These are phyloP conservation scores for Adansonia madagascariensis DNA, from an alignment of 441 rosid species.

Conservation along the genomic window DNA sequence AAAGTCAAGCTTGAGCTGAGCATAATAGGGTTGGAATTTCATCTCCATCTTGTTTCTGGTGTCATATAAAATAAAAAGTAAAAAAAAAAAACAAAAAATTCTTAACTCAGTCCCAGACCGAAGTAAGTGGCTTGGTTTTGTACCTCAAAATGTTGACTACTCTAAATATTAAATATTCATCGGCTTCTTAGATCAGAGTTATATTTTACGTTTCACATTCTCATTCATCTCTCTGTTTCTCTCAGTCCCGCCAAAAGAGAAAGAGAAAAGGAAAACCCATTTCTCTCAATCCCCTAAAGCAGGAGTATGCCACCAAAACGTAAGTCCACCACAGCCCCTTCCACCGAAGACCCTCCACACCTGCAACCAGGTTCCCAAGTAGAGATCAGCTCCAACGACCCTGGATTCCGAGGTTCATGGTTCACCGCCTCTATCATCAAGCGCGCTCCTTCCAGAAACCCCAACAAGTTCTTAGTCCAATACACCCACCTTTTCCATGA, in stretches of 20 bases:
- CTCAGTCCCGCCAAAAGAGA: constrained; percentile 32
- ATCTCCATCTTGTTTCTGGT: too few species aligned
- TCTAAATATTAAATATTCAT: too few species aligned
- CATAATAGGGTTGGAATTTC: too few species aligned
- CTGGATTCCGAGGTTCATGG: constrained; percentile 82
- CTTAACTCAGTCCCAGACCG: too few species aligned
- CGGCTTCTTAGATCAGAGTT: too few species aligned
- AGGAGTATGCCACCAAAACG: constrained; percentile 42
- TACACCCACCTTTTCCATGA: constrained; percentile 58
- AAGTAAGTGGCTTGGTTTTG: too few species aligned
- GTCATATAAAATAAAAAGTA: too few species aligned
- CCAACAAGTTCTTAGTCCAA: constrained; percentile 45
- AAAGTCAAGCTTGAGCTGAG: too few species aligned
- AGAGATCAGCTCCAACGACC: constrained; percentile 66
- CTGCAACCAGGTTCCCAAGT: constrained; percentile 54
- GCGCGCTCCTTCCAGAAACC: constrained; percentile 35
- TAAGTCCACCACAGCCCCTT: constrained; percentile 6
- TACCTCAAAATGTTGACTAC: too few species aligned
- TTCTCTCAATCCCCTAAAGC: not conserved
- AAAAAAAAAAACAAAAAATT: too few species aligned
- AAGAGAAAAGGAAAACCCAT: not conserved
- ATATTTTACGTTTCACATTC: not conserved
- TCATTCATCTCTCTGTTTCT: not conserved
- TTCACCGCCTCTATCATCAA: constrained; percentile 52
- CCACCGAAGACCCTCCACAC: constrained; percentile 23